These are phyloP conservation scores for Epichloe coenophiala DNA, from an alignment of 2,329 filamentous ascomycete genomes.

Conservation along the genomic window DNA sequence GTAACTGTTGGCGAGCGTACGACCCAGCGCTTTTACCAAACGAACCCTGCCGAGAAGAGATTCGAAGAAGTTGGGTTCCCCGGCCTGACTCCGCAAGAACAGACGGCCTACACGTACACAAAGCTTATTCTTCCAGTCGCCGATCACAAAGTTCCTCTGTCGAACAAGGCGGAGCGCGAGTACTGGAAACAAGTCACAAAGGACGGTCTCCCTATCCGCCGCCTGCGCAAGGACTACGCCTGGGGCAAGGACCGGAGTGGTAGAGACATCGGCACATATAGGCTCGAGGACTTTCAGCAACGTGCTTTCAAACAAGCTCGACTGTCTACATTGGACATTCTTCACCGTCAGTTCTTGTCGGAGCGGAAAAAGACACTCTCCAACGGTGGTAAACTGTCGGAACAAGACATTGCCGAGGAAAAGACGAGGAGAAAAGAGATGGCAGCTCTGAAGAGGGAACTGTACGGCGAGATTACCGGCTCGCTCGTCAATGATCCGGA, in stretches of 20 bases:
- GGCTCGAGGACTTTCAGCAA: slow-evolving; percentile 30
- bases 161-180: slow-evolving; percentile 39
- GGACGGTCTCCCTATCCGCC: slow-evolving; percentile 34
- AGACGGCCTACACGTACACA: slow-evolving; percentile 33
- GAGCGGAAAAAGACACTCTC: slow-evolving; percentile 19
- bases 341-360: slow-evolving; percentile 30
- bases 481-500: slow-evolving; percentile 46
- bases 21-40: slow-evolving; percentile 32
- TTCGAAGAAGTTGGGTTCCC: slow-evolving; percentile 31
- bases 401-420: slow-evolving; percentile 32
- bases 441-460: slow-evolving; percentile 33
- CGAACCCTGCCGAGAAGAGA: slow-evolving; percentile 34
- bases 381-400: slow-evolving; percentile 15
- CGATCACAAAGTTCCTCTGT: slow-evolving; percentile 20
- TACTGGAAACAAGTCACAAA: slow-evolving; percentile 45
- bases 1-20: slow-evolving; percentile 36
- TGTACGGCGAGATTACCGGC: slow-evolving; percentile 37
- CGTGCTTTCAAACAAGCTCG: slow-evolving; percentile 27
- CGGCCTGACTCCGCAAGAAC: slow-evolving; percentile 33
- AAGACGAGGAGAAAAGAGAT: slow-evolving; percentile 35
- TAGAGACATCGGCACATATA: slow-evolving; percentile 34
- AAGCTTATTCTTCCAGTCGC: slow-evolving; percentile 31
- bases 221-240: slow-evolving; percentile 23
- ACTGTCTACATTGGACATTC: slow-evolving; percentile 28
- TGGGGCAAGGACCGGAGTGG: slow-evolving; percentile 41